Evolutionary conservation across 2,329 filamentous ascomycete genomes (phyloP), one percentile per base, ranked within the genome.

Genomic region (Eurotiales sp.): DNA sequence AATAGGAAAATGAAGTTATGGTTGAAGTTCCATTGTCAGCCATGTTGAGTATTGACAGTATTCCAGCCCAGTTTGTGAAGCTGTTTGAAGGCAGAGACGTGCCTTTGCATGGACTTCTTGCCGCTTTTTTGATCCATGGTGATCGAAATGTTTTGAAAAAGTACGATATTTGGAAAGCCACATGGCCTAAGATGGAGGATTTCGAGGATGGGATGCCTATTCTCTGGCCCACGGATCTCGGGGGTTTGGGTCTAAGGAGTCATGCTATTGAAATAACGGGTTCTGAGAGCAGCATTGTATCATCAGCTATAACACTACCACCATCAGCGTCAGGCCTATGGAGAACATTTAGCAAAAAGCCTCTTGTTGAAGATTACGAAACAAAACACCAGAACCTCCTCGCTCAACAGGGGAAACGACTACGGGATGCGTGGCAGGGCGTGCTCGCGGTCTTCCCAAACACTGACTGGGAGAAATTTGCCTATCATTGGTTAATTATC

Each of bases 61-160:
- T 86, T 10, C 79, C 82, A 7, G 70, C 73, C 25, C 54, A 70
- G 2, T 77, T 90, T 49, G 68, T 74, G 47, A 65, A 70, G 11
- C 72, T 71, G 23, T 76, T 86, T 10, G 75, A 78, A 0, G 43
- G 39, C 39, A 72, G n/a, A n/a, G n/a, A 75, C 15, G 77, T 79
- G 39, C 80, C 83, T 1, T 78, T 87, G 19, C 89, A 95, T 60
- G 85, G 84, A 23, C 78, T 89, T 34, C 75, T 93, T 7, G 86
- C 89, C n/a, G 78, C 84, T 2, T 81, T 83, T 53, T 72, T 91
- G 8, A 78, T 81, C 4, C 73, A 85, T 25, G 63, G 66, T 8
- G 61, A 69, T 19, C 56, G 64, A n/a, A 76, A 83, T 51, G 65
- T 67, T 1, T 64, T 73, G 6, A 59, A 70, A 15, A 74, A 75